These are phyloP conservation scores for Penicillium nordicum DNA, from an alignment of 2,329 filamentous ascomycete species.

Conservation along the genomic window DNA sequence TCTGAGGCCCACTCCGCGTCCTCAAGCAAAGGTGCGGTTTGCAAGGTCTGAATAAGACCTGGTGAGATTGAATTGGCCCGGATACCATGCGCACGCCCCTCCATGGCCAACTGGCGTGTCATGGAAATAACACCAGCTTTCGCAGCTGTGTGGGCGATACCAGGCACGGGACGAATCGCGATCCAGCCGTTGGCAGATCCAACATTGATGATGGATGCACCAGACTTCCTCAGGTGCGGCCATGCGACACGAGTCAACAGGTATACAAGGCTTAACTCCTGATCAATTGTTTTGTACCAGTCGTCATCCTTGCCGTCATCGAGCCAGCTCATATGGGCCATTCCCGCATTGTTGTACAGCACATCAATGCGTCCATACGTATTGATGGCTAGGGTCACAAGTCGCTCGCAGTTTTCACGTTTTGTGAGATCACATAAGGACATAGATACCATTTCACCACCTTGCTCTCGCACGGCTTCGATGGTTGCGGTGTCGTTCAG, in stretches of 20 bases:
- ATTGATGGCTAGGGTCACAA: neutral
- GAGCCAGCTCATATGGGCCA: neutral
- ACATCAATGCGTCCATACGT: neutral
- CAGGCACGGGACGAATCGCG: neutral
- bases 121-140: constrained; percentile 6
- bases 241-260: neutral
- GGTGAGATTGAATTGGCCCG: constrained; percentile 2
- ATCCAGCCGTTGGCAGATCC: constrained; percentile 1
- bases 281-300: constrained; percentile 2
- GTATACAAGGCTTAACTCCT: constrained; percentile 1
- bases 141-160: neutral
- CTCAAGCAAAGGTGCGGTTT: neutral
- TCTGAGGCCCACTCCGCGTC: neutral
- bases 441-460: constrained; percentile 1
- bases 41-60: neutral
- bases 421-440: neutral
- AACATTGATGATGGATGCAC: constrained; percentile 2
- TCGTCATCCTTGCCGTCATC: neutral
- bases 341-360: neutral
- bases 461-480: neutral
- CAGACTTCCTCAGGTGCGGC: neutral
- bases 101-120: constrained; percentile 6
- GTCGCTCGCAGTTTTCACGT: neutral
- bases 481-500: neutral
- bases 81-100: constrained; percentile 1